Evolutionary conservation across 164 flowering plant genomes (phyloP).

Genomic region (Nymphaea colorata): DNA sequence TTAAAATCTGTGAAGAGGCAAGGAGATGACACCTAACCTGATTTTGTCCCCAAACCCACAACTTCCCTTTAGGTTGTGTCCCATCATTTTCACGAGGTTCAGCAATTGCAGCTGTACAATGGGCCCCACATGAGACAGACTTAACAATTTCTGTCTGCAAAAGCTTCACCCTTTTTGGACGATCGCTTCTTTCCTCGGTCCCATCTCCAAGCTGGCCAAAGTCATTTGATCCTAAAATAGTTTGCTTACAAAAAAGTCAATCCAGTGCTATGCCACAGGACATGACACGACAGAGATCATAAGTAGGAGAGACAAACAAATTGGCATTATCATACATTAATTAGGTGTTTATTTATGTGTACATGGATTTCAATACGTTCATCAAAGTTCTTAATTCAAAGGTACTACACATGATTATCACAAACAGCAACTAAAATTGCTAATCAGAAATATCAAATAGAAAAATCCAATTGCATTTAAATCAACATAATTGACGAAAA

Average conservation of each 20-base stretch:
- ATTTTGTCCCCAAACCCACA: conserved; percentile 99
- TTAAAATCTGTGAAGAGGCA: too few relatives aligned
- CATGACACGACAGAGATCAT: too few relatives aligned
- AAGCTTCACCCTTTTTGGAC: conserved; percentile 65
- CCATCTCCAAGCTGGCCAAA: conserved; percentile 99
- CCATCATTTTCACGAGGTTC: conserved; percentile 90
- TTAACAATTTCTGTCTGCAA: conserved; percentile 76
- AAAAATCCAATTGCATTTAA: too few relatives aligned
- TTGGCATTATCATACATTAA: too few relatives aligned
- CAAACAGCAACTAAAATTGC: too few relatives aligned
- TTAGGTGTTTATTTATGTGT: too few relatives aligned
- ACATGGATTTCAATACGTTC: too few relatives aligned
- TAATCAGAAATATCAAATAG: too few relatives aligned
- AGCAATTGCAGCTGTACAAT: conserved; percentile 72
- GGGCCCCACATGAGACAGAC: conserved; percentile 92
- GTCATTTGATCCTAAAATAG: conserved; percentile 69
- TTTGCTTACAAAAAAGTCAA: neutral
- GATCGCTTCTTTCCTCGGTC: conserved; percentile 63
- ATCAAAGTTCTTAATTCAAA: too few relatives aligned
- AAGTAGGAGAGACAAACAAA: too few relatives aligned
- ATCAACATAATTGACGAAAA: too few relatives aligned
- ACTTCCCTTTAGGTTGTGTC: conserved; percentile 46
- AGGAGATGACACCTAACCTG: conserved; percentile 36
- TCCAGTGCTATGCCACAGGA: neutral
- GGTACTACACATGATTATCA: too few relatives aligned